Evolutionary conservation across 305 asterid genomes (phyloP), one percentile per base, ranked within the genome.

Genomic region (Fraxinus dipetala): DNA sequence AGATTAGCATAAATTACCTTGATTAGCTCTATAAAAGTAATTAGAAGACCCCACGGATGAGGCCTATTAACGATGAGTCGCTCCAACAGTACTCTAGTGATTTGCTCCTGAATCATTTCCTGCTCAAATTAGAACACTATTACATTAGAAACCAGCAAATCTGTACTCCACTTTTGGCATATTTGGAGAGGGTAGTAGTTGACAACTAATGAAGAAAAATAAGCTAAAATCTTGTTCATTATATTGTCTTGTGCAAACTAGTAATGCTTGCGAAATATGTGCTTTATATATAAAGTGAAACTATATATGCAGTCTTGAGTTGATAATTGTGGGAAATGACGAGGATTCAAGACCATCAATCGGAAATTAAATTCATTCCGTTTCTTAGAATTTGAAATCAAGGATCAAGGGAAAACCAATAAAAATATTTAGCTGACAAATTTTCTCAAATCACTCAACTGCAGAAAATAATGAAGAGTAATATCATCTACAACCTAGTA

Each of bases 31-130:
- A 96, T 92, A 82, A 94, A 94, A 0, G 99, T 94, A 51, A 96
- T 93, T 80, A 96, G 87, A 80, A 96, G 95, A 30, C 99, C 99
- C 99, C 99, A 96, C 0, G 99, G 99, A 86, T 94, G 98, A 81
- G 99, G 98, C 83, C 98, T 88, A 76, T 94, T 95, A 34, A 96
- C 99, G 34, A 93, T 94, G 65, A 94, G 89, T 38, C 98, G 95
- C 82, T 96, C 99, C 85, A 96, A 83, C 22, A 96, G 88, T 31
- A 96, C 99, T 75, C 99, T 88, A 31, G 99, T 96, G 84, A 96
- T 96, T 84, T 96, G 99, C 83, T 94, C 99, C 88, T 94, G 98
- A 84, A 96, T 90, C 87, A 86, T 87, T 87, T 96, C 99, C 98
- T 94, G 96, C 92, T 76, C 35, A 28, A 70, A 75, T 69, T 28